Percentiles rank a stretch among this genome's conserved stretches.
Evolutionary conservation across 2,329 filamentous ascomycete genomes (phyloP).

Genomic region (Colletotrichum sp.): DNA sequence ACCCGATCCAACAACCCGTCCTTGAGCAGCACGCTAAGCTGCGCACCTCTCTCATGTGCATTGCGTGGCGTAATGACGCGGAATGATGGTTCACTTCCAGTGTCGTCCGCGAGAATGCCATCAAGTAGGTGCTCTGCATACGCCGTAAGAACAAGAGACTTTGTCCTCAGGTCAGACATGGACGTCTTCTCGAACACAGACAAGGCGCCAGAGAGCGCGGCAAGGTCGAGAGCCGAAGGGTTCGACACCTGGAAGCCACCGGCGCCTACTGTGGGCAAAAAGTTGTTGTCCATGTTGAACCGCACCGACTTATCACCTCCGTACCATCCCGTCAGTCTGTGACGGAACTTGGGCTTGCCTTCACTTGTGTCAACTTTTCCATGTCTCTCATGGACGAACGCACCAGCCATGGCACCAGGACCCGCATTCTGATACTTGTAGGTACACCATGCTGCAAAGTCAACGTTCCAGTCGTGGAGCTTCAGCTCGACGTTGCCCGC

Average conservation of each 20-base stretch:
- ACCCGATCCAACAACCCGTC: slow-evolving; percentile 75
- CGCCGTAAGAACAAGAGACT: slow-evolving; percentile 75
- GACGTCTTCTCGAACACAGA: slow-evolving; percentile 75
- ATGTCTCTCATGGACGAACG: slow-evolving; percentile 76
- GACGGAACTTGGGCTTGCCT: slow-evolving; percentile 54
- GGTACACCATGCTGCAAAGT: slow-evolving; percentile 83
- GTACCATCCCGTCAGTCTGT: slow-evolving; percentile 78
- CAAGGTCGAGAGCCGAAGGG: slow-evolving; percentile 78
- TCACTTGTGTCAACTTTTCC: slow-evolving; percentile 54
- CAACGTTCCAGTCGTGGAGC: slow-evolving; percentile 81
- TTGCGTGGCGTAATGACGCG: slow-evolving; percentile 73
- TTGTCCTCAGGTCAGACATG: slow-evolving; percentile 72
- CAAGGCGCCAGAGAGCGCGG: slow-evolving; percentile 74
- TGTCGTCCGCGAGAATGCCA: slow-evolving; percentile 41
- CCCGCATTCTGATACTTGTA: slow-evolving; percentile 86
- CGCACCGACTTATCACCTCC: slow-evolving; percentile 70
- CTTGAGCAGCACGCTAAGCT: slow-evolving; percentile 75
- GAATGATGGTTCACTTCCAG: slow-evolving; percentile 48
- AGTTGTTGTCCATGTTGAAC: slow-evolving; percentile 78
- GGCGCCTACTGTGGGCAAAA: slow-evolving; percentile 73
- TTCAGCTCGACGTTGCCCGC: slow-evolving; percentile 75
- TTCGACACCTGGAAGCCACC: slow-evolving; percentile 79
- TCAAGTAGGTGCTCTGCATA: slow-evolving; percentile 76
- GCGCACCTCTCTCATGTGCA: slow-evolving; percentile 73
- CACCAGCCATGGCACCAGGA: slow-evolving; percentile 73